Percentiles rank a stretch among this genome's conserved stretches.
These are phyloP conservation scores for Parmales sp. DNA, from an alignment of 108 stramenopile genomes.

Conservation along the genomic window DNA sequence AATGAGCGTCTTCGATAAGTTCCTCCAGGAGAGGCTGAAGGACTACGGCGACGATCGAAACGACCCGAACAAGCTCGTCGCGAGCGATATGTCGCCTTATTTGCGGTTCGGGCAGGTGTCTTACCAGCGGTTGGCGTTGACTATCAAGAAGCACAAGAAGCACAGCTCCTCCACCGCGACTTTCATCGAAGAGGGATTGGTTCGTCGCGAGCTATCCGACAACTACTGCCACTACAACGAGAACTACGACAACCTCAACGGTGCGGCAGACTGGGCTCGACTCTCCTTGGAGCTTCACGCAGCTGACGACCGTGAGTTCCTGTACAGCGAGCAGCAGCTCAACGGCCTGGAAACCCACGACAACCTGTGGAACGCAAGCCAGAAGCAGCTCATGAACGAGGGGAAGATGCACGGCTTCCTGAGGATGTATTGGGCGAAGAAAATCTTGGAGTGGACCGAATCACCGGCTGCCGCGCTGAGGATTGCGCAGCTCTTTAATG, in stretches of 20 bases:
- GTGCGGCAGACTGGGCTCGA: constrained; percentile 85
- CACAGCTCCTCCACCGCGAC: constrained; percentile 62
- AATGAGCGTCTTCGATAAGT: constrained; percentile 56
- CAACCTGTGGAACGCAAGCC: constrained; percentile 98
- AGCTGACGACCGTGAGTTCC: constrained; percentile 65
- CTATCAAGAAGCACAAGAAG: constrained; percentile 53
- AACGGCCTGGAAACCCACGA: constrained; percentile 83
- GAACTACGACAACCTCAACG: constrained; percentile 71
- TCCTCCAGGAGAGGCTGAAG: constrained; percentile 41
- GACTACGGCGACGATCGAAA: constrained; percentile 74
- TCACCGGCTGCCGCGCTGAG: constrained; percentile 71
- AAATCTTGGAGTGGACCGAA: constrained; percentile 94
- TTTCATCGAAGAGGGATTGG: constrained; percentile 89
- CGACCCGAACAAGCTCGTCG: constrained; percentile 75
- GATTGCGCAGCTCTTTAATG: constrained; percentile 86
- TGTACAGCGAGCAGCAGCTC: constrained; percentile 71
- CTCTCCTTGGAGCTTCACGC: constrained; percentile 74
- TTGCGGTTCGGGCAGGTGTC: constrained; percentile 71
- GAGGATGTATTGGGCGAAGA: constrained; percentile 99
- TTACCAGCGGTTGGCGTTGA: constrained; percentile 66
- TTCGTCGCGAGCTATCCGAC: constrained; percentile 89
- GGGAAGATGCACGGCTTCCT: constrained; percentile 97
- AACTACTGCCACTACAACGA: constrained; percentile 91
- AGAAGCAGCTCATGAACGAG: constrained; percentile 73
- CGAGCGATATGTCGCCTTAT: constrained; percentile 79